Base-by-base conservation (phyloP, 306 rosid genomes). In the Casuarina cunninghamiana region DNA sequence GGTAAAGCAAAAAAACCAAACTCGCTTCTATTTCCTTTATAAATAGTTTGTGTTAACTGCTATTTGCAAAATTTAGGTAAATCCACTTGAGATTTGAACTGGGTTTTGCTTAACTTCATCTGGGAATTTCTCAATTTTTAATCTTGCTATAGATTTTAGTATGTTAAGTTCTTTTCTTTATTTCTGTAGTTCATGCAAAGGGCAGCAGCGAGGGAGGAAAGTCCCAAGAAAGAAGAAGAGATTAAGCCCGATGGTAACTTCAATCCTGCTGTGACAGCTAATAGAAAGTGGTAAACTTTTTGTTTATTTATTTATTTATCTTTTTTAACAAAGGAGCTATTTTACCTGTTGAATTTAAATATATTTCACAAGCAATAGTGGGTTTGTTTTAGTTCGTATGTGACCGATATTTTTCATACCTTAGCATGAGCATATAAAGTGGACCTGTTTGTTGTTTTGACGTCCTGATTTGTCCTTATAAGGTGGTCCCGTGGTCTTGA, bases 161-260 rank as follows among this genome's bases (percentile, higher is more conserved):
- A 41, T 68, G 16, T 45, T 26, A 10, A 72, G 76, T 54, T 39
- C 5, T 46, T 2, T 69, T 58, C 38, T 3, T 21, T 65, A 21
- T 60, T 78, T 62, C 12, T 41, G 16, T 44, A 91, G 98, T 93
- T 93, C 80, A 93, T 93, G 98, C 98, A 93, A 89, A 91, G 93
- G 78, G 96, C 93, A 19, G 77, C 89, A 54, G 83, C 79, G 80
- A 87, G 84, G 86, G 97, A 86, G 77, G 94, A 87, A 81, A 84
- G 72, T 68, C 50, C 70, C 35, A 88, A 84, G 87, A 91, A 86
- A 81, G 91, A 90, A 75, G 92, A 85, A 79, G 91, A 89, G 10
- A 87, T 84, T 49, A 88, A 87, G 75, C 86, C 80, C 73, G 91
- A 77, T 67, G 79, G 17, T 35, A 75, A 60, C 84, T 84, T 89